These are phyloP conservation scores for Amauroascus niger DNA, from an alignment of 2,329 filamentous ascomycete species.

Conservation along the genomic window DNA sequence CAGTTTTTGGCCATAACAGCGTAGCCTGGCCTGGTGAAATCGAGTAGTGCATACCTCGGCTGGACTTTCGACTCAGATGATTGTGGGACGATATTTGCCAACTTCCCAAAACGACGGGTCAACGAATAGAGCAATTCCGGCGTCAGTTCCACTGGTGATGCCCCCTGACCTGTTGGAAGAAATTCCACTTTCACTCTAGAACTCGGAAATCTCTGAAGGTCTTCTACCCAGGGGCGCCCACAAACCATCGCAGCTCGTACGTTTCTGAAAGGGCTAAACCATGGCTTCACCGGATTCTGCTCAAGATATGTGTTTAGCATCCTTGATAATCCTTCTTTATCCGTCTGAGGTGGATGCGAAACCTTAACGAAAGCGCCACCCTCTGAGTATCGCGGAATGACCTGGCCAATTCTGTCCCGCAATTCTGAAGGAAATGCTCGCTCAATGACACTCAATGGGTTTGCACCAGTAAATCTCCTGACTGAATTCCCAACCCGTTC, in stretches of 20 bases:
- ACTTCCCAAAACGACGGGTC: conserved; percentile 83
- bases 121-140: conserved; percentile 80
- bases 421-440: conserved; percentile 54
- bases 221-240: conserved; percentile 88
- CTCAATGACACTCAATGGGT: conserved; percentile 47
- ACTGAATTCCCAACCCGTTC: conserved; percentile 42
- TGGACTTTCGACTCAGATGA: conserved; percentile 75
- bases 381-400: conserved; percentile 77
- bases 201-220: conserved; percentile 74
- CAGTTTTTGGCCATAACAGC: conserved; percentile 88
- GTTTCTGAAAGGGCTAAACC: conserved; percentile 73
- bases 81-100: conserved; percentile 74
- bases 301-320: conserved; percentile 54
- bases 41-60: conserved; percentile 69
- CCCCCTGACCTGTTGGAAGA: conserved; percentile 60
- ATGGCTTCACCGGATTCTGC: conserved; percentile 66
- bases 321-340: conserved; percentile 49
- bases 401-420: conserved; percentile 63
- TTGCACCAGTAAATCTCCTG: conserved; percentile 44
- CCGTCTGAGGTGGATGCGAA: conserved; percentile 43
- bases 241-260: conserved; percentile 65
- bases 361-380: conserved; percentile 92
- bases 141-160: conserved; percentile 63
- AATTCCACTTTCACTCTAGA: conserved; percentile 74
- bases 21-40: conserved; percentile 62